Evolutionary conservation across 345 rosid species (phyloP).

Genomic region (Acer saccharum): DNA sequence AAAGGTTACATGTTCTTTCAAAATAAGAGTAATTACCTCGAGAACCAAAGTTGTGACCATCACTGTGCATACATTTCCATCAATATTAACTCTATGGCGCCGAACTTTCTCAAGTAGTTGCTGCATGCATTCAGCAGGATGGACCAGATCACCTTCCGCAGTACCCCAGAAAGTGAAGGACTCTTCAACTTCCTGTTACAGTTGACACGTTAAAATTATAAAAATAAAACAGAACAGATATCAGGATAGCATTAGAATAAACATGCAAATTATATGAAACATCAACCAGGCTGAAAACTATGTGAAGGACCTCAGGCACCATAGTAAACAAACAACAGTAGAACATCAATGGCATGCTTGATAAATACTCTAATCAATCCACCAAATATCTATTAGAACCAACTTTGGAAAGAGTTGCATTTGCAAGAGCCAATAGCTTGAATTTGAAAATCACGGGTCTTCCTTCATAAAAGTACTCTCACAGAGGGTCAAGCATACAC

Average conservation of each 20-base stretch:
- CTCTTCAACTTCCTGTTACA: conserved; percentile 81
- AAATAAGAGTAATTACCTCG: conserved; percentile 59
- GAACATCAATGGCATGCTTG: not conserved
- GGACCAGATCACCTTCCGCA: conserved; percentile 74
- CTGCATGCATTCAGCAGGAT: conserved; percentile 98
- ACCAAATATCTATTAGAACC: not conserved
- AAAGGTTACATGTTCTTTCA: not conserved
- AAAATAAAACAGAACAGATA: not conserved
- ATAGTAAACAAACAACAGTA: not conserved
- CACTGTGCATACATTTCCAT: conserved; percentile 92
- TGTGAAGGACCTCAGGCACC: not conserved
- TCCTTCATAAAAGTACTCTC: not conserved
- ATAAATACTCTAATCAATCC: not conserved
- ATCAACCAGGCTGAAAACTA: not conserved
- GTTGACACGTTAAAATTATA: conserved; percentile 4
- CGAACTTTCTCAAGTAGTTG: conserved; percentile 93
- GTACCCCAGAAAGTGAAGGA: conserved; percentile 95
- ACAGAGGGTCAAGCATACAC: not conserved
- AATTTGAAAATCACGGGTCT: not conserved
- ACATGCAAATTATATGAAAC: not conserved
- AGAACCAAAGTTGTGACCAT: conserved; percentile 97
- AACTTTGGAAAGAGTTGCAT: not conserved
- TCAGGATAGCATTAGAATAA: not conserved
- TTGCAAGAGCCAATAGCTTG: not conserved
- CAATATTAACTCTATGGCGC: conserved; percentile 79